Percentiles rank a stretch among this genome's conserved stretches.
Evolutionary conservation across 192 early-diverging fungal species (phyloP).

Genomic region (Mycoemilia scoparia): DNA sequence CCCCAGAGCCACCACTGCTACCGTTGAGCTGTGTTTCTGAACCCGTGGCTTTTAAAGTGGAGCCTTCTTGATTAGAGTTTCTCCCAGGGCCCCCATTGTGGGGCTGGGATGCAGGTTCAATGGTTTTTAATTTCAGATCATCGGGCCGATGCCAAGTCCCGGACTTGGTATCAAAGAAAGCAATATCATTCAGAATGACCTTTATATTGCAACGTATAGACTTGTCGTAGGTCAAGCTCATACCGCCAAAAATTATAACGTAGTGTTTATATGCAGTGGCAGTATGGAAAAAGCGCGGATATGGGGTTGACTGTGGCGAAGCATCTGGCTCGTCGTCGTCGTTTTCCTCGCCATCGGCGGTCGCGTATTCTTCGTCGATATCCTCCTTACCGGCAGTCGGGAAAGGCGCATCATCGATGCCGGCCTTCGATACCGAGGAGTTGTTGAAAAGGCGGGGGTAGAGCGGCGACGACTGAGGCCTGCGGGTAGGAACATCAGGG

Average conservation of each 20-base stretch:
- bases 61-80: too few relatives aligned
- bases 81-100: too few relatives aligned
- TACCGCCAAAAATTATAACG: constrained; percentile 60
- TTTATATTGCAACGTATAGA: constrained; percentile 17
- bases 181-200: constrained; percentile 49
- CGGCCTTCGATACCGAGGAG: neutral
- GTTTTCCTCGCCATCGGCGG: too few relatives aligned
- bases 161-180: constrained; percentile 35
- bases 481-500: constrained; percentile 1
- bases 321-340: too few relatives aligned
- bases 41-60: too few relatives aligned
- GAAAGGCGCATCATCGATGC: neutral
- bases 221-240: constrained; percentile 37
- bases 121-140: constrained; percentile 3
- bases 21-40: too few relatives aligned
- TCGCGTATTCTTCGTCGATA: too few relatives aligned
- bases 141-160: constrained; percentile 30
- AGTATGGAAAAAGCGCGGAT: constrained; percentile 55
- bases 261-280: constrained; percentile 44
- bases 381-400: too few relatives aligned
- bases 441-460: neutral
- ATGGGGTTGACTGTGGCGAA: constrained; percentile 11
- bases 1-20: too few relatives aligned
- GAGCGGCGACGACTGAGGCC: neutral
- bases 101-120: too few relatives aligned